A percentile compares a stretch with the other conserved stretches of the same genome.
Conservation (phyloP, 2,329 filamentous ascomycete species). For the Phialophora verrucosa region DNA sequence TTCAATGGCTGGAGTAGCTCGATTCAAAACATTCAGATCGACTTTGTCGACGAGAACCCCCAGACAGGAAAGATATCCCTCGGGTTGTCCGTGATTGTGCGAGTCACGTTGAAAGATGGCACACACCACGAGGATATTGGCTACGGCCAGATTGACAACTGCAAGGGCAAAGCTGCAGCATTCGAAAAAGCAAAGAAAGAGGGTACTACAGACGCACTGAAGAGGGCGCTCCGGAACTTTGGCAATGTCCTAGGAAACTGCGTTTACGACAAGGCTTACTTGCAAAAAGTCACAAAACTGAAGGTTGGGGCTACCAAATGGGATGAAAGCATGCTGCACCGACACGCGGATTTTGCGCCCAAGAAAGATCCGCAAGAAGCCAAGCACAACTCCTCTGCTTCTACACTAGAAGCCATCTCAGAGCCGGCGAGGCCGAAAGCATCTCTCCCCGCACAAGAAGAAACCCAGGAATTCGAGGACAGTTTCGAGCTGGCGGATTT, state of each 20-base stretch:
- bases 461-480: conserved; percentile 42
- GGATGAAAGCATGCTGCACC: conserved; percentile 77
- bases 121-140: conserved; percentile 98
- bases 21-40: conserved; percentile 93
- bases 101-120: conserved; percentile 87
- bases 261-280: conserved; percentile 94
- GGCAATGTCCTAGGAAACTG: conserved; percentile 98
- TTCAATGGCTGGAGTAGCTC: conserved; percentile 98
- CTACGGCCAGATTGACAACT: conserved; percentile 96
- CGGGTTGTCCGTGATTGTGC: conserved; percentile 86
- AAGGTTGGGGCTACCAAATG: conserved; percentile 80
- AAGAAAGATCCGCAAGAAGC: conserved; percentile 61
- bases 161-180: conserved; percentile 89
- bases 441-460: conserved; percentile 15
- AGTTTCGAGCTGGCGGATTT: conserved; percentile 61
- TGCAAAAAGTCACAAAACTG: conserved; percentile 86
- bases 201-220: conserved; percentile 91
- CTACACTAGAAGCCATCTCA: conserved; percentile 13
- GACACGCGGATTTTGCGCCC: conserved; percentile 74
- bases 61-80: conserved; percentile 79
- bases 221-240: conserved; percentile 86
- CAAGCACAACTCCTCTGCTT: conserved; percentile 40
- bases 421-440: conserved; percentile 42
- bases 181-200: conserved; percentile 99
- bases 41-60: conserved; percentile 87